Base-by-base conservation (phyloP, 257 asterid genomes). In the Nicotiana noctiflora region DNA sequence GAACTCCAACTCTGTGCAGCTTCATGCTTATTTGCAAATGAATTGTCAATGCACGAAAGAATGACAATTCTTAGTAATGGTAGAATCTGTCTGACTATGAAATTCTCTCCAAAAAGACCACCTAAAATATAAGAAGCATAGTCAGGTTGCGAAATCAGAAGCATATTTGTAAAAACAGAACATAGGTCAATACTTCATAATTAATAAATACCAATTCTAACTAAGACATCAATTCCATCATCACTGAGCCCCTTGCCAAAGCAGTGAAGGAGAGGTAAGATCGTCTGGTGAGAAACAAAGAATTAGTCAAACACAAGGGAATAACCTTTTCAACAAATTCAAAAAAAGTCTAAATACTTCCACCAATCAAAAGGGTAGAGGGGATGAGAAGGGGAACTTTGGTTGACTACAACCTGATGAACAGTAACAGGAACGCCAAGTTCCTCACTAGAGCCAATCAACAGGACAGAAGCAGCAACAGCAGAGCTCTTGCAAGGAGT, bases 361-460 rank as follows among this genome's bases (percentile, higher is more conserved):
- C 78, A 72, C 78, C 59, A 46, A 72, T 72, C 60, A 72, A 46
- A 51, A 72, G 60, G 49, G 4, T 19, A 72, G 40, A 46, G 40
- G 19, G 21, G 59, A 13, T 40, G 59, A 32, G 57, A 37, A 72
- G 60, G 78, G 78, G 60, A 72, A 72, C 11, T 3, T 21, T 23
- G 40, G 60, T 72, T 49, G 61, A 34, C 75, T 55, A 80, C 67
- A 77, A 95, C 99, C 99, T 95, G 99, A 85, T 95, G 90, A 87
- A 91, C 91, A 19, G 98, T 95, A 87, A 95, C 84, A 70, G 99
- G 99, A 81, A 92, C 87, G 55, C 99, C 98, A 84, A 92, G 94
- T 89, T 95, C 99, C 87, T 95, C 99, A 76, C 98, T 92, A 82
- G 97, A 95, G 82, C 99, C 97, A 81, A 93, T 86, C 82, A 95